A percentile compares a stretch with the other conserved stretches of the same genome.
These are phyloP conservation scores for Lecanicillium sp. DNA, from an alignment of 2,329 filamentous ascomycete species.

Conservation along the genomic window DNA sequence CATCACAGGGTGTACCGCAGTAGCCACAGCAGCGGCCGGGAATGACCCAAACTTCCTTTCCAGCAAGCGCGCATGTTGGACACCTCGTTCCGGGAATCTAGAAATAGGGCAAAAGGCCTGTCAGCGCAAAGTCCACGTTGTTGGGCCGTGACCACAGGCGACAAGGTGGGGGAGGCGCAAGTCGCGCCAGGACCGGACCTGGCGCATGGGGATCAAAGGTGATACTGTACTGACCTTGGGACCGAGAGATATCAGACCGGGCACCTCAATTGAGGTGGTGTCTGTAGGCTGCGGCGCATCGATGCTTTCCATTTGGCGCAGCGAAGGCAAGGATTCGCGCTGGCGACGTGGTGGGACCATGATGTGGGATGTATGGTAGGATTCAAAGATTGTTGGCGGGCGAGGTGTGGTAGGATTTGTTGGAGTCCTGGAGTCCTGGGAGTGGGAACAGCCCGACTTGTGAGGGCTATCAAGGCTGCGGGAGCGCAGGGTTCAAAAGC, in stretches of 20 bases:
- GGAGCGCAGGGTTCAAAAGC: no score
- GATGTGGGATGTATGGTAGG: conserved; percentile 1
- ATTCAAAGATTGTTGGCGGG: no score
- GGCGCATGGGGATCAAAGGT: no score
- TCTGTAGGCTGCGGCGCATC: not conserved
- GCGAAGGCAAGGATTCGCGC: conserved; percentile 1
- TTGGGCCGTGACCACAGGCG: no score
- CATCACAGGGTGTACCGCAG: conserved; percentile 37
- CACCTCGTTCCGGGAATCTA: conserved; percentile 43
- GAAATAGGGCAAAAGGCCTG: conserved; percentile 8
- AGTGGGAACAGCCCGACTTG: no score
- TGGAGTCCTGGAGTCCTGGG: no score
- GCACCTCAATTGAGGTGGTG: not conserved
- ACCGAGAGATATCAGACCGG: conserved; percentile 6
- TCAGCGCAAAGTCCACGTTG: no score
- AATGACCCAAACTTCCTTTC: conserved; percentile 48
- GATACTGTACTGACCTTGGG: conserved; percentile 7
- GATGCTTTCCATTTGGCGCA: not conserved
- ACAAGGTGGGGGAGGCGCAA: no score
- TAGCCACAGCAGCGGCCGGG: conserved; percentile 42
- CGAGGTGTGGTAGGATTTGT: no score
- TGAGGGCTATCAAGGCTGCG: no score
- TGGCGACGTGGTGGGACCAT: conserved; percentile 7
- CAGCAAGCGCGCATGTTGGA: conserved; percentile 39
- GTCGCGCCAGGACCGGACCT: no score